Evolutionary conservation across 495 filamentous ascomycete genomes (phyloP), one percentile per base, ranked within the genome.

Genomic region (Lasiosphaeria ovina): DNA sequence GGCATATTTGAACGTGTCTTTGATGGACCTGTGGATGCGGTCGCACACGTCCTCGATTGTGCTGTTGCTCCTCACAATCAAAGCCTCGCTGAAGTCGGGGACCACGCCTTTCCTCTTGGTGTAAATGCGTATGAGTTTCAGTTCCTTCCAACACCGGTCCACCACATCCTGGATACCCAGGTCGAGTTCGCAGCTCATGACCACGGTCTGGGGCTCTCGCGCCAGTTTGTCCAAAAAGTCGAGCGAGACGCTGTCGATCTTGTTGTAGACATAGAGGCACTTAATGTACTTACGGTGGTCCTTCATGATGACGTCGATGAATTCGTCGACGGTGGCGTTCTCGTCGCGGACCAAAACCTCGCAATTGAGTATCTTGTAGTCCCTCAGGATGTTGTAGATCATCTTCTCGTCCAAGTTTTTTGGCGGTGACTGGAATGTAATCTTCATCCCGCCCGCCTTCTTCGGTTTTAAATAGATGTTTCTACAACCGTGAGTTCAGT

Each of bases 251-350:
- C 86, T 88, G 80, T 99, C 95, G 79, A 99, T 96, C 76, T 99
- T 99, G 89, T 99, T 99, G 85, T 99, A 99, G 35, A 97, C 95
- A 77, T 99, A 99, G 32, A 99, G 83, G 69, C 92, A 96, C 57
- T 75, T 77, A 78, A 99, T 97, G 79, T 99, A 99, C 76, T 95
- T 98, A 66, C 95, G 83, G 79, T 99, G 93, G 69, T 96, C 91
- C 67, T 93, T 94, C 92, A 97, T 98, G 76, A 76, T 97, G 48
- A 98, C 92, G 72, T 99, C 95, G 71, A 99, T 98, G 72, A 99
- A 89, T 74, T 99, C 94, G 76, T 99, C 95, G 36, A 99, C 92
- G 12, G 93, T 97, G 32, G 89, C 90, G 68, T 96, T 86, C 64
- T 98, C 95, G 65, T 99, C 95, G 64, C 95, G 87, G 24, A 99